Percentiles rank a stretch among this genome's conserved stretches.
phyloP scores from a whole-genome alignment of 371 early-diverging fungal genomes.

The Lichtheimia ornata region DNA sequence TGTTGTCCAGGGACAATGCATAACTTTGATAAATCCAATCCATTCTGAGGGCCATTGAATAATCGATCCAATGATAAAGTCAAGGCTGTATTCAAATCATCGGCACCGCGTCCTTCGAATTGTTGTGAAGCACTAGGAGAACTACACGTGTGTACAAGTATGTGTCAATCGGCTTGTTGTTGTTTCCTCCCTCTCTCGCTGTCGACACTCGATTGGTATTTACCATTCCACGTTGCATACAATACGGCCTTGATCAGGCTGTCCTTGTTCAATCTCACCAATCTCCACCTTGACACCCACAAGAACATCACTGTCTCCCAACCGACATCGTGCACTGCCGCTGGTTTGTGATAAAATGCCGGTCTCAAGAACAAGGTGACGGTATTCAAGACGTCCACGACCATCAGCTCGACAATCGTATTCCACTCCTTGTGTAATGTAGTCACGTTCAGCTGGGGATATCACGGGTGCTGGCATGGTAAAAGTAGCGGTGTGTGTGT shows the following conservation, averaged over 20 bases:
- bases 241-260: slow-evolving; percentile 66
- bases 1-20: slow-evolving; percentile 88
- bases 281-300: slow-evolving; percentile 94
- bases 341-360: slow-evolving; percentile 87
- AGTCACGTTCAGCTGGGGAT: slow-evolving; percentile 82
- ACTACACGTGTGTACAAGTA: slow-evolving; percentile 30
- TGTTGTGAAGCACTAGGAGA: slow-evolving; percentile 82
- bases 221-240: slow-evolving; percentile 88
- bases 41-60: slow-evolving; percentile 79
- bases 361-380: slow-evolving; percentile 76
- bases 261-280: slow-evolving; percentile 64
- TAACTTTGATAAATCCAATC: slow-evolving; percentile 80
- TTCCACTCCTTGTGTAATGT: slow-evolving; percentile 83
- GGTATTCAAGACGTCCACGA: slow-evolving; percentile 74
- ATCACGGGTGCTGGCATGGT: slow-evolving; percentile 51
- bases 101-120: slow-evolving; percentile 80
- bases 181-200: neutral
- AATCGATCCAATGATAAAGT: slow-evolving; percentile 80
- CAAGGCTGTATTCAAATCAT: slow-evolving; percentile 81
- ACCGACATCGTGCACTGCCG: slow-evolving; percentile 81
- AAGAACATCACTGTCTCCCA: slow-evolving; percentile 85
- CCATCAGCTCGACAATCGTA: slow-evolving; percentile 87
- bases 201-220: neutral
- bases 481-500: neutral
- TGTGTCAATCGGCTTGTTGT: neutral